Evolutionary conservation across 768 basidiomycete genomes (phyloP), one percentile per base, ranked within the genome.

Genomic region (Cyathus striatus): DNA sequence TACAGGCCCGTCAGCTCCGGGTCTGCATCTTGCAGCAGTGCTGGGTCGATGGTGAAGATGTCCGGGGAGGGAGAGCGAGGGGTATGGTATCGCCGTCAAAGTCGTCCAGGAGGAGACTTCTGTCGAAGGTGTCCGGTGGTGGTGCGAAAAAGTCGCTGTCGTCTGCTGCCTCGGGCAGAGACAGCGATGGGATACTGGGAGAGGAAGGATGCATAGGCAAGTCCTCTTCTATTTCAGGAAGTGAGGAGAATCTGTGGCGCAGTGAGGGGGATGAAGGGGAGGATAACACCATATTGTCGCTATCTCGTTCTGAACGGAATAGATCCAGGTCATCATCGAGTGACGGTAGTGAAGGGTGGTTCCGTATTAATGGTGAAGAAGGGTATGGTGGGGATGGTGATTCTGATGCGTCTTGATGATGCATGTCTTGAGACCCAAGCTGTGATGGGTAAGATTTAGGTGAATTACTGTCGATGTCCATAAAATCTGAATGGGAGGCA

Each of bases 51-150:
- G 41, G 67, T 59, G 39, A 65, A 62, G 38, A 63, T 62, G 38
- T 76, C 68, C 0, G 70, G 69, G 1, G 69, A 73, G 5, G 66
- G 67, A 2, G 73, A 72, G 14, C 68, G 71, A 5, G 62, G 63
- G 12, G 62, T 51, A 2, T 57, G 62, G 12, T 63, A 41, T 63
- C 64, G 42, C 63, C 66, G 30, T 61, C 64, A 14, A 64, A 61
- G 38, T 66, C 68, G 37, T 68, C 70, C 47, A 72, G 65, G 27
- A 77, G 62, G 9, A 77, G 56, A 20, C 42, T 55, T 27, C 48
- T 42, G 34, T 44, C 46, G 39, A 43, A 47, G 23, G 52, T 23
- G 23, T 2, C 46, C 45, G n/a, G 46, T 44, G 9, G 57, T 50
- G 22, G 55, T 53, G 7, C 49, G 49, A 20, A 49, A 49, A 7